Evolutionary conservation across 768 basidiomycete species (phyloP).

Genomic region (Pleurotus salmoneostramineus): DNA sequence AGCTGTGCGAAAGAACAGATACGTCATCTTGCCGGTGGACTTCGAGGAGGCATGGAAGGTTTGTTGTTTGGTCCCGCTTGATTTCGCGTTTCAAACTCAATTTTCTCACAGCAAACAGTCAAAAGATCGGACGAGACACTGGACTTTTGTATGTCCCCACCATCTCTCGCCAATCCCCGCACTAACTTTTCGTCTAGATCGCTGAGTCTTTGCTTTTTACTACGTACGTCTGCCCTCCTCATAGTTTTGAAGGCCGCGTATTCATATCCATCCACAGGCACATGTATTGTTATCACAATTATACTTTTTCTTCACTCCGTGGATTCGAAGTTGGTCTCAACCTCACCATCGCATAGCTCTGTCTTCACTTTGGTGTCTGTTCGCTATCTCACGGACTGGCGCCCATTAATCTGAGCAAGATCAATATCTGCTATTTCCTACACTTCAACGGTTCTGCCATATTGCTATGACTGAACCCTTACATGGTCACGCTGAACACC

Average conservation of each 20-base stretch:
- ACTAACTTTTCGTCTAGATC: background rate
- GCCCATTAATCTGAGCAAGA: slow-evolving; percentile 89
- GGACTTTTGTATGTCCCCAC: slow-evolving; percentile 79
- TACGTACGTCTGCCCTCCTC: background rate
- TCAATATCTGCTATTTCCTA: slow-evolving; percentile 14
- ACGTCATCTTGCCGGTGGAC: slow-evolving; percentile 93
- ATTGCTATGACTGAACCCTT: too few species aligned
- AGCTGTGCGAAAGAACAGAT: slow-evolving; percentile 98
- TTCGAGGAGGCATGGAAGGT: slow-evolving; percentile 99
- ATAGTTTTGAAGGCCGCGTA: background rate
- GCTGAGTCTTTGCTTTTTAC: background rate
- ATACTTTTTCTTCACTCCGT: too few species aligned
- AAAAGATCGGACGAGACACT: slow-evolving; percentile 95
- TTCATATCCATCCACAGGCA: background rate
- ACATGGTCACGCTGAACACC: too few species aligned
- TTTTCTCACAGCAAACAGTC: slow-evolving; percentile 79
- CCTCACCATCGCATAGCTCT: slow-evolving; percentile 28
- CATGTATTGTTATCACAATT: background rate
- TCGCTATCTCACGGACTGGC: slow-evolving; percentile 60
- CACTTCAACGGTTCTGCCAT: background rate
- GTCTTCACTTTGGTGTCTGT: slow-evolving; percentile 86
- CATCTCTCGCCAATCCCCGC: background rate
- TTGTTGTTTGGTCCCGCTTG: slow-evolving; percentile 57
- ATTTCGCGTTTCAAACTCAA: slow-evolving; percentile 29
- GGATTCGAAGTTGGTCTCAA: too few species aligned